Evolutionary conservation across 2,329 filamentous ascomycete species (phyloP).

Genomic region (Stachybotrys chlorohalonatus): DNA sequence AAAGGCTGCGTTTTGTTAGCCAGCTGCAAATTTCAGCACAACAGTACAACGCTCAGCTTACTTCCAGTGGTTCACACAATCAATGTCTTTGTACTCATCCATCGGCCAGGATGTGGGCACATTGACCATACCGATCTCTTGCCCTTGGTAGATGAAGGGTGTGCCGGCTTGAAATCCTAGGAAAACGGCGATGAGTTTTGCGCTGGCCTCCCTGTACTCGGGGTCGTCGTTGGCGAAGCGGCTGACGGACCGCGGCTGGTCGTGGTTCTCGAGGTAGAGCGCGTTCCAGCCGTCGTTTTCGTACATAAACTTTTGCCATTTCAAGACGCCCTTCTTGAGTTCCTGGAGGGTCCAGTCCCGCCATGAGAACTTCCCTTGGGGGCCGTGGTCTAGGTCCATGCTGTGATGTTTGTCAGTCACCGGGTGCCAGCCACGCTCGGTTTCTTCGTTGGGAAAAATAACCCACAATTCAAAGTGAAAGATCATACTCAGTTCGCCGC

Average conservation of each 20-base stretch:
- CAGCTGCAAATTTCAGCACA: background rate
- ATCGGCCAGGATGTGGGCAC: conserved; percentile 52
- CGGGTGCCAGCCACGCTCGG: background rate
- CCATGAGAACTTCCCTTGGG: conserved; percentile 32
- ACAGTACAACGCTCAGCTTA: conserved; percentile 9
- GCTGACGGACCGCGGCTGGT: conserved; percentile 52
- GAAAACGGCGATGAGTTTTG: conserved; percentile 52
- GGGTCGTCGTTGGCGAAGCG: conserved; percentile 43
- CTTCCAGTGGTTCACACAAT: conserved; percentile 44
- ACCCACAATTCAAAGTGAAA: conserved; percentile 59
- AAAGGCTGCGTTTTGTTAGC: conserved; percentile 14
- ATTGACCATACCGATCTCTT: conserved; percentile 60
- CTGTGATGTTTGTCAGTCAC: conserved; percentile 11
- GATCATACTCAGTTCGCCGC: conserved; percentile 59
- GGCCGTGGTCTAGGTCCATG: conserved; percentile 39
- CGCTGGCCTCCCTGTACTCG: conserved; percentile 36
- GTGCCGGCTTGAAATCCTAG: conserved; percentile 52
- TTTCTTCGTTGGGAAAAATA: background rate
- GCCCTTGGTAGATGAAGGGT: conserved; percentile 60
- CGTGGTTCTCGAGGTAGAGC: conserved; percentile 58
- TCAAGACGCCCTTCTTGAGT: conserved; percentile 42
- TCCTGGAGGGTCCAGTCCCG: conserved; percentile 37
- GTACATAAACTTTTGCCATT: conserved; percentile 53
- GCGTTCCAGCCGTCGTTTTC: conserved; percentile 55
- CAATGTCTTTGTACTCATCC: conserved; percentile 60